Percentiles rank a stretch among this genome's conserved stretches.
Evolutionary conservation across 1,139 yeast species (phyloP).

Genomic region (Pichia sp.): DNA sequence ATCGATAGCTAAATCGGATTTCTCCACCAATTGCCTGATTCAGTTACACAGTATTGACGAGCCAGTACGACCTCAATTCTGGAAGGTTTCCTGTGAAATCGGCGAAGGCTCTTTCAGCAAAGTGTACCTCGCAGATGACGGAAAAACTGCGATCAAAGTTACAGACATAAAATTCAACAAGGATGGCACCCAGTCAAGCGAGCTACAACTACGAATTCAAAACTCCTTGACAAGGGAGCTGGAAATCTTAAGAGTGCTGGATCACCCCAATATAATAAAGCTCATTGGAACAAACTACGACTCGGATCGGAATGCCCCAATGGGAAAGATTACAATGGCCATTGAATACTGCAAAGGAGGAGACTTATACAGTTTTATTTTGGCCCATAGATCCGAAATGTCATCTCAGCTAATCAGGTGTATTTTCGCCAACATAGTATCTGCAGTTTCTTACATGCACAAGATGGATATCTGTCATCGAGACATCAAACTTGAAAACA

Average conservation of each 20-base stretch:
- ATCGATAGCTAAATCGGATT: not conserved
- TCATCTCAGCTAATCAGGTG: constrained; percentile 50
- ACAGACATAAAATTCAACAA: constrained; percentile 29
- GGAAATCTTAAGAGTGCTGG: constrained; percentile 46
- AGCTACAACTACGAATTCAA: constrained; percentile 51
- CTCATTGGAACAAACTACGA: constrained; percentile 35
- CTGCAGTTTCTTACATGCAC: constrained; percentile 75
- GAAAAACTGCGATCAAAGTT: constrained; percentile 38
- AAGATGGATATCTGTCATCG: constrained; percentile 67
- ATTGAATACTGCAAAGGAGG: constrained; percentile 82
- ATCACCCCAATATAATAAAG: constrained; percentile 42
- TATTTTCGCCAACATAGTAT: constrained; percentile 62
- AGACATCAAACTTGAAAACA: constrained; percentile 82
- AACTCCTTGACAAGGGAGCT: constrained; percentile 73
- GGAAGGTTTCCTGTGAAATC: constrained; percentile 38
- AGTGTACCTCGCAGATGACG: constrained; percentile 35
- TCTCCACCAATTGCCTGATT: not conserved
- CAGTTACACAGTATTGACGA: constrained; percentile 3
- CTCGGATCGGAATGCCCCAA: constrained; percentile 17
- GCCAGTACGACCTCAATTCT: constrained; percentile 16
- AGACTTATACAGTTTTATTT: constrained; percentile 64
- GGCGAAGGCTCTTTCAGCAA: constrained; percentile 58
- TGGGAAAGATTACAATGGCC: constrained; percentile 47
- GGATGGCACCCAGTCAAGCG: constrained; percentile 25
- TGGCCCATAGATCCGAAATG: constrained; percentile 36